These are phyloP conservation scores for Malassezia japonica DNA, from an alignment of 1,284 basidiomycete genomes.

Conservation along the genomic window DNA sequence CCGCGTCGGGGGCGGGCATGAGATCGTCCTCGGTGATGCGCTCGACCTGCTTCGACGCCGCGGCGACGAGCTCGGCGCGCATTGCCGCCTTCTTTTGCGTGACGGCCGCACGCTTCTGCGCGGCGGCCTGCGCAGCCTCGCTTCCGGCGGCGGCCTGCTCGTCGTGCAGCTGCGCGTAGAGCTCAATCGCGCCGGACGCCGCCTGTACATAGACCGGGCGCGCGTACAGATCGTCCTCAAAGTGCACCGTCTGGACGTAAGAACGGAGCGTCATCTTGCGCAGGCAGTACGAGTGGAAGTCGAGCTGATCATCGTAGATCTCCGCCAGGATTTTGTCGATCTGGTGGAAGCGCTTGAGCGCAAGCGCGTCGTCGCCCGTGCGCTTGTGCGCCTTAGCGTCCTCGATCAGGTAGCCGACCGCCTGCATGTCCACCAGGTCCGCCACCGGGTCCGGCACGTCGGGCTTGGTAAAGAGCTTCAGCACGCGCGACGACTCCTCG, in stretches of 20 bases:
- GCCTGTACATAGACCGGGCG: slow-evolving; percentile 68
- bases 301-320: slow-evolving; percentile 90
- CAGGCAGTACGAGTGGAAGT: slow-evolving; percentile 92
- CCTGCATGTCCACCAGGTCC: slow-evolving; percentile 95
- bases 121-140: slow-evolving; percentile 24
- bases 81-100: slow-evolving; percentile 27
- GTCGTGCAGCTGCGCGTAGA: slow-evolving; percentile 56
- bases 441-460: slow-evolving; percentile 60
- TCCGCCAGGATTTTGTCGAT: slow-evolving; percentile 76
- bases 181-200: slow-evolving; percentile 61
- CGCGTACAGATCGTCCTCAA: slow-evolving; percentile 69
- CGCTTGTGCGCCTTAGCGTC: slow-evolving; percentile 65
- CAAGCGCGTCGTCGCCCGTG: slow-evolving; percentile 63
- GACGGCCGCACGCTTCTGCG: slow-evolving; percentile 6
- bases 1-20: slow-evolving; percentile 49
- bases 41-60: slow-evolving; percentile 20
- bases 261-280: slow-evolving; percentile 78
- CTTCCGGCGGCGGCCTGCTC: slow-evolving; percentile 20
- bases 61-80: slow-evolving; percentile 10
- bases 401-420: slow-evolving; percentile 74
- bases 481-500: slow-evolving; percentile 50
- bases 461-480: slow-evolving; percentile 42
- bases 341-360: slow-evolving; percentile 75
- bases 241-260: slow-evolving; percentile 68
- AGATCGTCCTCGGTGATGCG: slow-evolving; percentile 49